Base-by-base conservation (phyloP, 306 rosid species). In the Crotalaria pallida region DNA sequence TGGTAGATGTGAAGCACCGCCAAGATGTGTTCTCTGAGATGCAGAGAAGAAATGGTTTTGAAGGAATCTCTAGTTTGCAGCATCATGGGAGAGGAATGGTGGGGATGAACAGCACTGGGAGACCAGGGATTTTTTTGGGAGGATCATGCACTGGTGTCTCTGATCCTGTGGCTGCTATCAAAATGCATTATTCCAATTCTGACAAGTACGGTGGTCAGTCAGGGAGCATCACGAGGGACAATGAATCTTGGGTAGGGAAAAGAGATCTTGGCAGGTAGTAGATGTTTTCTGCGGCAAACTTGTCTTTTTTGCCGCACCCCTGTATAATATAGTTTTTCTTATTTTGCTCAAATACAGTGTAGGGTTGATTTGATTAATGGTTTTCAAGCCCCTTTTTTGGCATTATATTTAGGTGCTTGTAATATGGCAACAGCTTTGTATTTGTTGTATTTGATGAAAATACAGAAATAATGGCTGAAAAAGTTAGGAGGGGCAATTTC, bases 131-230 rank as follows among this genome's bases (percentile, higher is more conserved):
- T 78, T 66, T 87, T 15, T 79, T 86, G 56, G 94, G 92, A 51
- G 92, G 91, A 23, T 75, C 89, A 1, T 84, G 94, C 81, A 75
- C 82, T 2, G 88, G 91, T 21, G 92, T 89, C 63, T 84, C 96
- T 0, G 99, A 95, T 81, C 88, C 96, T 0, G 96, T 91, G 85
- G 96, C 96, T 22, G 99, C 99, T 34, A 85, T 89, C 45, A 95
- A 88, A 79, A 85, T 87, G 91, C 99, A 82, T 74, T 91, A 84
- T 64, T 85, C 97, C 0, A 90, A 85, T 67, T 71, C 88, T 2
- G 89, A 88, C 7, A 88, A 83, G 76, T 92, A 79, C 38, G 96
- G 81, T 49, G 84, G 90, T 67, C 96, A 87, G 83, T 58, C 74
- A 4, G 88, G 90, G 60, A 84, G 79, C 75, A 79, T 84, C 21